Conservation (phyloP, 371 early-diverging fungal species). For the Mucor mucedo region DNA sequence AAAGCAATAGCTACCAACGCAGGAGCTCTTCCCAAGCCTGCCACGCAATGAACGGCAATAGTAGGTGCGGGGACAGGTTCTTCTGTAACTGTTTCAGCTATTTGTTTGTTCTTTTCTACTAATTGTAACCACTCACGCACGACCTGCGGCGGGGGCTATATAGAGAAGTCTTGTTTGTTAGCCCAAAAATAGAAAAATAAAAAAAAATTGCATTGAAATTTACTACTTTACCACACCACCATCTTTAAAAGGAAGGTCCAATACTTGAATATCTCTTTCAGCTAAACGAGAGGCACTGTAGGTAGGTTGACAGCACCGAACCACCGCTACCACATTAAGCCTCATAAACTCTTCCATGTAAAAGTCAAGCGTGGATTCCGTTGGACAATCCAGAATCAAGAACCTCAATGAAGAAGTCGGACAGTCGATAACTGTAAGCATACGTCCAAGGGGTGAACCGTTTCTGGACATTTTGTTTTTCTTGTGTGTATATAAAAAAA, state of each 20-base stretch:
- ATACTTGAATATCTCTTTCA: constrained; percentile 59
- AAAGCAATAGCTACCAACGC: constrained; percentile 81
- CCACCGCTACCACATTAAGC: constrained; percentile 84
- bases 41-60: constrained; percentile 91
- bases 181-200: neutral
- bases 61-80: constrained; percentile 55
- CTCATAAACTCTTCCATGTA: constrained; percentile 83
- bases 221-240: constrained; percentile 66
- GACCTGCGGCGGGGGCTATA: constrained; percentile 69
- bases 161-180: neutral
- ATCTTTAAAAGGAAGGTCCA: constrained; percentile 54
- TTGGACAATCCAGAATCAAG: constrained; percentile 91
- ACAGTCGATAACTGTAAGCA: constrained; percentile 37
- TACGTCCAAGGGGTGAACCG: constrained; percentile 38
- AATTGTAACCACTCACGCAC: constrained; percentile 80
- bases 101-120: constrained; percentile 50
- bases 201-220: neutral
- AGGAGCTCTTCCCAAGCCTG: constrained; percentile 82
- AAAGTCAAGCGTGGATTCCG: constrained; percentile 79
- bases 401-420: constrained; percentile 65
- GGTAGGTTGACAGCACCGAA: constrained; percentile 87
- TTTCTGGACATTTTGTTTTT: constrained; percentile 27
- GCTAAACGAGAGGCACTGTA: constrained; percentile 74
- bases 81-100: constrained; percentile 41
- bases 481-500: neutral